Evolutionary conservation across 352 stramenopile species (phyloP), one percentile per base, ranked within the genome.

Genomic region (Pythium diclinum): DNA sequence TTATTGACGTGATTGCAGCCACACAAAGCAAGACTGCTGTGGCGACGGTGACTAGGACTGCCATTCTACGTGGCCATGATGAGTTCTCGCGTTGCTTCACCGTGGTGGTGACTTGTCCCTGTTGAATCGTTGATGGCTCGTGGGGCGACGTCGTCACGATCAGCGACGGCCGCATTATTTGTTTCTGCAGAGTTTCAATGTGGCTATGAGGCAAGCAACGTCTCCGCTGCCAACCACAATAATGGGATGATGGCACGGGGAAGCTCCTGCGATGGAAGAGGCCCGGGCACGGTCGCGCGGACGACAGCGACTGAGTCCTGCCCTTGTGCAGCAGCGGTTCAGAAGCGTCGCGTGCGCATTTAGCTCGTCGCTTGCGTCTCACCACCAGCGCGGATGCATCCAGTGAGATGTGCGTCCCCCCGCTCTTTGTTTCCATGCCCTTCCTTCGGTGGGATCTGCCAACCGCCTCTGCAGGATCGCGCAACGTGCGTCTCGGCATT

Each of bases 81-180:
- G 40, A 21, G 17, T 47, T 46, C 38, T 17, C 40, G 14, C 1
- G 40, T 19, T 10, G 40, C 3, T 6, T 47, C 40, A 3, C 36
- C 33, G 10, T 5, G 8, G 10, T 5, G 8, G 10, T 5, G 7
- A 38, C 7, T 8, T 38, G 7, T 13, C 33, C 33, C 33, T 13
- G 2, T 8, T 38, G 33, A 1, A 13, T n/a, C 8, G 40, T 23
- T 21, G 16, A 47, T 47, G 40, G 40, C 40, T 47, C 40, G 40
- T 21, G 17, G 14, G 40, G 14, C 40, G 40, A 23, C 40, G 14
- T 19, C 40, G 40, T 47, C 17, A 47, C 40, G 21, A 47, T 47
- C 17, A 47, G 40, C 40, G 40, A 47, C 40, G 40, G 16, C 40
- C 40, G 40, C 30, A 42, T 54, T 33, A 54, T 54, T 33, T 54